Evolutionary conservation across 495 filamentous ascomycete genomes (phyloP), one percentile per base, ranked within the genome.

Genomic region (Neurospora tetrasperma): DNA sequence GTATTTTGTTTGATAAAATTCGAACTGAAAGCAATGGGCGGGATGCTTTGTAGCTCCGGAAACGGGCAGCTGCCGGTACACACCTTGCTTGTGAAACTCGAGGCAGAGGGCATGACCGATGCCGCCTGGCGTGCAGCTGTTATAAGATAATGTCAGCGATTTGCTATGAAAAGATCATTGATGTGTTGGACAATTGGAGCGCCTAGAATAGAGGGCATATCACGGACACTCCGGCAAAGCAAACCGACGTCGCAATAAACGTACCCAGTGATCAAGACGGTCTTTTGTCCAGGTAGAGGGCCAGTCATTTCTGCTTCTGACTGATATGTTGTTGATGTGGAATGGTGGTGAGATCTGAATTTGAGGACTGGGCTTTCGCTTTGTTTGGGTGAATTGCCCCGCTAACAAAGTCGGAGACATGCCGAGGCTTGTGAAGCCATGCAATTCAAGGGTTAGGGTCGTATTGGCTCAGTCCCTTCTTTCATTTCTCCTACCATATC

Each of bases 181-280:
- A 31, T 31, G 27, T 31, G 2, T 31, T 31, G 27, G 27, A 31
- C 27, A 31, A 2, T 31, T 31, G 27, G 2, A 31, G 27, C 27
- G 2, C 2, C 27, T 31, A 31, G 27, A 31, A 31, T 31, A 31
- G 2, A 18, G 1, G 54, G 27, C 54, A 62, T 16, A 7, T 62
- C 27, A 14, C 16, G 5, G 54, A 35, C 54, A 62, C 54, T 62
- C 27, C 1, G 0, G 0, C 3, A 35, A 62, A 35, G 27, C 27
- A 3, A 9, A 8, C 3, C 2, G 0, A 62, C 27, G 9, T 6
- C 54, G 12, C 27, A 66, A 42, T 4, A 66, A 12, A 70, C 80
- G 59, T 76, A 87, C 85, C 85, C 85, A 62, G 85, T 87, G 70
- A 87, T 83, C 38, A 87, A 80, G 27, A 84, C 85, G n/a, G 80